Evolutionary conservation across 2,329 filamentous ascomycete genomes (phyloP), one percentile per base, ranked within the genome.

Genomic region (Thielaviopsis cerberus): DNA sequence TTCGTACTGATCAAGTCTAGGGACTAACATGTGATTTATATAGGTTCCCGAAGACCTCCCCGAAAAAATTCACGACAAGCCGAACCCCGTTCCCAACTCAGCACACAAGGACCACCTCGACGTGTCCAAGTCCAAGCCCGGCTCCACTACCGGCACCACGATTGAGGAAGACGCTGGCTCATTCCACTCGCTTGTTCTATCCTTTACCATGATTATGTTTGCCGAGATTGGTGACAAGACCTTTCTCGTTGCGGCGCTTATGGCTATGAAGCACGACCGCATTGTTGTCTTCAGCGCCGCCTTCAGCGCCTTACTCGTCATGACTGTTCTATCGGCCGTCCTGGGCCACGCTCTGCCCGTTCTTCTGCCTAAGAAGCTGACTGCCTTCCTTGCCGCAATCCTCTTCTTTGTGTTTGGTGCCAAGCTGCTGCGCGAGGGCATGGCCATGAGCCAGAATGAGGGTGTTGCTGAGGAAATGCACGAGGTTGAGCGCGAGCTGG

Each of bases 211-310:
- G 92, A 98, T 98, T 65, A 75, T 97, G 62, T 85, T 97, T 65
- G 96, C 91, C 53, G 92, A 98, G 69, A 82, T 98, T 65, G 92
- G 92, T 62, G 92, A 98, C 79, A 98, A 98, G 74, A 98, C 92
- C 0, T 98, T 98, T 74, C 78, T 98, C 51, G 88, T 98, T 23
- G 92, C 92, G 6, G 91, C 90, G 7, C 80, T 98, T 20, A 98
- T 98, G 92, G 92, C 92, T 13, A 98, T 98, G 92, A 92, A 95
- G 69, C 91, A 98, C 66, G 86, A 92, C 62, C 85, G 92, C 56
- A 74, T 95, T 63, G 79, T 97, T 13, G 92, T 98, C 62, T 98
- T 98, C 72, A 86, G 88, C 1, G 89, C 92, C 7, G 92, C 92
- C n/a, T 91, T 95, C 65, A 82, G 84, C 57, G 94, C 92, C 10